These are phyloP conservation scores for Domatiomyces catenatus DNA, from an alignment of 2,329 filamentous ascomycete genomes.

Conservation along the genomic window DNA sequence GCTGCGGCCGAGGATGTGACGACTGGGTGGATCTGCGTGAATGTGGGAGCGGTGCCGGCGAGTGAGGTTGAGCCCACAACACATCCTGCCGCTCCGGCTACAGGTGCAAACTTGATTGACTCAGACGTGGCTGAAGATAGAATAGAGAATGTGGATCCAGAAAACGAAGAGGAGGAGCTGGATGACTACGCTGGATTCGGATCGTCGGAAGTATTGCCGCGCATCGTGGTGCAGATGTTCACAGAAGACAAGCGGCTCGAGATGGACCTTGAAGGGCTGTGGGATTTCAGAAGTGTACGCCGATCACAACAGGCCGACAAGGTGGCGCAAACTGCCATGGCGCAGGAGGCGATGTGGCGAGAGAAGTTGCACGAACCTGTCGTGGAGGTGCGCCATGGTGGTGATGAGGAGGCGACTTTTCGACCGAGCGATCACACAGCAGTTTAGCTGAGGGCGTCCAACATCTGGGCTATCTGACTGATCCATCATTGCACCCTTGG, in stretches of 20 bases:
- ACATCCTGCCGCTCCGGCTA: neutral
- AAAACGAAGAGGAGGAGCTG: conserved; percentile 7
- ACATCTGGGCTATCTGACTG: neutral
- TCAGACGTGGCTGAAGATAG: conserved; percentile 2
- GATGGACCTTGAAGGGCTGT: conserved; percentile 51
- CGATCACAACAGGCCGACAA: conserved; percentile 6
- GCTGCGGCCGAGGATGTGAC: conserved; percentile 63
- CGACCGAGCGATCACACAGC: neutral
- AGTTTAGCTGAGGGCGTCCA: neutral
- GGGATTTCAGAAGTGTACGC: conserved; percentile 28
- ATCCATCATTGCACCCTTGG: neutral
- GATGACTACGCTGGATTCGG: conserved; percentile 63
- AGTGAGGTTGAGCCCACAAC: conserved; percentile 2
- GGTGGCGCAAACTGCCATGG: neutral
- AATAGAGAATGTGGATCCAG: conserved; percentile 11
- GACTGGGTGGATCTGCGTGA: conserved; percentile 93
- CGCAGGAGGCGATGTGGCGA: neutral
- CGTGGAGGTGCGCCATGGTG: neutral
- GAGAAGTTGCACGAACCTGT: neutral
- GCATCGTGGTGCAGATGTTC: conserved; percentile 56
- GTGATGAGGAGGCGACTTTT: neutral
- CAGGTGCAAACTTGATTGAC: neutral
- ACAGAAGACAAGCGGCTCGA: conserved; percentile 55
- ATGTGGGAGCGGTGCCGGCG: conserved; percentile 51
- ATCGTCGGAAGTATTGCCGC: conserved; percentile 38